Evolutionary conservation across 2,329 filamentous ascomycete species (phyloP).

Genomic region (Colletotrichum brevisporum): DNA sequence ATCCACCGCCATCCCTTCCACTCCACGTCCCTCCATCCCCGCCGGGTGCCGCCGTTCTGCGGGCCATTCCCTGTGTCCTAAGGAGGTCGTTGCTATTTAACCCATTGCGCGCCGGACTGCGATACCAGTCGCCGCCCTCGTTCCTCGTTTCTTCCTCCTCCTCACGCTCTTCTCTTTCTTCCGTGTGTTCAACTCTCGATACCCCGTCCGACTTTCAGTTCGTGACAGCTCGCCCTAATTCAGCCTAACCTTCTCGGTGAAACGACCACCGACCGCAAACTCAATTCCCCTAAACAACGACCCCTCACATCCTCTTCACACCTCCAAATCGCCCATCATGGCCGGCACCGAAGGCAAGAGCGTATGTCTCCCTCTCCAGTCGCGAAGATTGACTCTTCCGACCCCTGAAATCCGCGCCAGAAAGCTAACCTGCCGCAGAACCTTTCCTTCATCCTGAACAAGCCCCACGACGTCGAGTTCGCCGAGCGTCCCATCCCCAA

Average conservation of each 20-base stretch:
- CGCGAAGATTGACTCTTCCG: background rate
- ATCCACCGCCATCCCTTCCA: conserved; percentile 22
- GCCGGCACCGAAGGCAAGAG: conserved; percentile 40
- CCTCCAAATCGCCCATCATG: conserved; percentile 30
- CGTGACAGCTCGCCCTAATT: background rate
- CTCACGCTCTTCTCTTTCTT: background rate
- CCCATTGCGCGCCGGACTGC: conserved; percentile 23
- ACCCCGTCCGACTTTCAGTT: background rate
- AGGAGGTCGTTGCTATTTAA: conserved; percentile 35
- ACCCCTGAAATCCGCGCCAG: too few relatives aligned
- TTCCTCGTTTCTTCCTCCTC: background rate
- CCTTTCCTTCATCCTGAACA: conserved; percentile 87
- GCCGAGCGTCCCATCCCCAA: conserved; percentile 81
- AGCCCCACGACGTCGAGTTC: conserved; percentile 79
- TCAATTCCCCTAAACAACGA: background rate
- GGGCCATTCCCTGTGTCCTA: conserved; percentile 17
- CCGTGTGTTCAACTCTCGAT: conserved; percentile 11
- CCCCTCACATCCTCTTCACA: background rate
- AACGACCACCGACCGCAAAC: conserved; percentile 17
- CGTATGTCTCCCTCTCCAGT: conserved; percentile 17
- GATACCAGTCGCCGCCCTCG: conserved; percentile 6
- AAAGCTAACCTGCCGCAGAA: conserved; percentile 68
- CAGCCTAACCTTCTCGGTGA: conserved; percentile 7
- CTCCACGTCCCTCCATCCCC: conserved; percentile 15
- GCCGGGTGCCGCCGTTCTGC: conserved; percentile 9